Evolutionary conservation across 208 protist genomes (phyloP), one percentile per base, ranked within the genome.

Genomic region (Crithidia acanthocephali): DNA sequence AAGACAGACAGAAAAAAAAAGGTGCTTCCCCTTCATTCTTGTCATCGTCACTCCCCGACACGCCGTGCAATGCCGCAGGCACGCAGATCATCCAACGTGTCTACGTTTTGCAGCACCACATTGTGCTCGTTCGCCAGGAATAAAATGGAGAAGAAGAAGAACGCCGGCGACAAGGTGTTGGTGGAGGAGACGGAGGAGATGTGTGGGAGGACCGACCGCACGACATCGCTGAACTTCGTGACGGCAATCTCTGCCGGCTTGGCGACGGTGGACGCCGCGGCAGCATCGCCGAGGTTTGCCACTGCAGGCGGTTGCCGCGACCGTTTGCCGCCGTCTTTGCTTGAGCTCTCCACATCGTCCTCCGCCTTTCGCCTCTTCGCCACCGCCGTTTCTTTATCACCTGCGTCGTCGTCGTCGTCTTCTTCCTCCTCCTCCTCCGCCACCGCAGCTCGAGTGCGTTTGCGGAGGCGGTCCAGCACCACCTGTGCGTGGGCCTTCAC

Each of bases 121-220:
- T 87, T 90, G 74, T 94, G 87, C 75, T 95, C 90, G 35, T 97
- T 97, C 13, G 90, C 88, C 25, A 97, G 68, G 61, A 97, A 97
- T 1, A 97, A 72, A 47, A 97, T 87, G 8, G 88, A 97, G 55
- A 97, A 97, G 84, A 95, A 97, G 62, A 97, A 91, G 62, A 97
- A 97, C 28, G 92, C 92, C 5, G 92, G 92, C 4, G 92, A 97
- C 2, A 97, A 72, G 16, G 85, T 92, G 61, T 89, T 88, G 22
- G 87, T 89, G 4, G 90, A 84, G 22, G 85, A 92, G 53, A 97
- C 80, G 30, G 63, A 66, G 5, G 81, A 50, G 28, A 97, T 77
- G 13, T 80, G 71, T 23, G 90, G 92, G 3, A 96, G 77, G n/a
- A 94, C 56, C 8, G 62, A 55, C 53, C 74, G 47, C 30, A 95